phyloP scores from a whole-genome alignment of 768 basidiomycete species.

The Pulveroboletus sp. region DNA sequence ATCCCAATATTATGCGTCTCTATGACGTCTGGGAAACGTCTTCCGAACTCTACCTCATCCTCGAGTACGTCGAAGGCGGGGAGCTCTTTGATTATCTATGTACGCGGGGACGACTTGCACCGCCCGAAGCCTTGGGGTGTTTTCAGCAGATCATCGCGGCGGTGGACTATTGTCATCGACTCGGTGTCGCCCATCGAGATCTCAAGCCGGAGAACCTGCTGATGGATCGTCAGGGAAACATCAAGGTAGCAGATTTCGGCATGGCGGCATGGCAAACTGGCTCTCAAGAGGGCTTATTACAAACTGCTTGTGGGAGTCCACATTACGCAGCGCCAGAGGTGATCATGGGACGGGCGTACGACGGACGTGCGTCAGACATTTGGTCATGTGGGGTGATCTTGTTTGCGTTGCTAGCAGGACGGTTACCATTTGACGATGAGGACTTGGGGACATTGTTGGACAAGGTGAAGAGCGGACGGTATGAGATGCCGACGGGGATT shows the following conservation, averaged over 20 bases:
- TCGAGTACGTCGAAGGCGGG: constrained; percentile 93
- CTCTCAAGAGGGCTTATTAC: constrained; percentile 51
- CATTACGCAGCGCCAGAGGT: constrained; percentile 96
- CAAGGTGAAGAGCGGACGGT: constrained; percentile 72
- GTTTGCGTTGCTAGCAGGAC: constrained; percentile 80
- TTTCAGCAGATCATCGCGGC: constrained; percentile 93
- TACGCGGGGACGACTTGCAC: constrained; percentile 64
- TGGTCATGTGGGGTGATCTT: constrained; percentile 97
- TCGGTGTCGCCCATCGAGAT: constrained; percentile 92
- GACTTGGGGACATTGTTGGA: constrained; percentile 71
- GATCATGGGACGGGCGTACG: constrained; percentile 74
- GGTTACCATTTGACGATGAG: constrained; percentile 92
- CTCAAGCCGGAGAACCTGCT: constrained; percentile 93
- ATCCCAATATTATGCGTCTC: constrained; percentile 90
- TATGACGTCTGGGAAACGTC: constrained; percentile 98
- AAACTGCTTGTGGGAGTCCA: constrained; percentile 89
- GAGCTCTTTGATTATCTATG: constrained; percentile 94
- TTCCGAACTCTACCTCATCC: constrained; percentile 81
- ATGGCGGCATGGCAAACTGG: constrained; percentile 89
- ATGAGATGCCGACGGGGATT: constrained; percentile 69
- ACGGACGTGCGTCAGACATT: constrained; percentile 86
- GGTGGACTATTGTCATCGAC: constrained; percentile 89
- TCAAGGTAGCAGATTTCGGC: constrained; percentile 97
- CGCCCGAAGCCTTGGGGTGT: constrained; percentile 72
- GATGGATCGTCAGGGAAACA: constrained; percentile 74